Percentiles rank a stretch among this genome's conserved stretches.
Conservation (phyloP, 2,329 filamentous ascomycete genomes). For the Neonectria sp. region DNA sequence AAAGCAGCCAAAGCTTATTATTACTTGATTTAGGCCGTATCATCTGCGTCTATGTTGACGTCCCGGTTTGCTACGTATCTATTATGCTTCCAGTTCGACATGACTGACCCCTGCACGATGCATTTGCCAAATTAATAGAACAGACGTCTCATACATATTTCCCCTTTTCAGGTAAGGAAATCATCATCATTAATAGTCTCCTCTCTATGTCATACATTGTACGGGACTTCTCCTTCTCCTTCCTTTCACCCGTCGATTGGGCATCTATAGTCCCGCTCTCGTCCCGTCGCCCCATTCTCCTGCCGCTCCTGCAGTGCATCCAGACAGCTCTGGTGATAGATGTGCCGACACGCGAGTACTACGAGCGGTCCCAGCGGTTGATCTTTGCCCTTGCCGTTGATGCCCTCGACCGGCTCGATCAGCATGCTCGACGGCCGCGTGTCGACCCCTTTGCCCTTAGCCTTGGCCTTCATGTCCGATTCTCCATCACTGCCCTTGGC, state of each 20-base stretch:
- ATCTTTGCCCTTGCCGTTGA: conserved; percentile 49
- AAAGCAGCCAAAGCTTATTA: background rate
- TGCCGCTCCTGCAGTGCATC: conserved; percentile 74
- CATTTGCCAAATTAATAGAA: background rate
- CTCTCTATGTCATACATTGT: conserved; percentile 46
- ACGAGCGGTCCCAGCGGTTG: conserved; percentile 76
- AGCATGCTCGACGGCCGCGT: conserved; percentile 59
- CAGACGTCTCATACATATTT: background rate
- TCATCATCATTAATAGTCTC: conserved; percentile 47
- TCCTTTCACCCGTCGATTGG: conserved; percentile 67
- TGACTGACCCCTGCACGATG: background rate
- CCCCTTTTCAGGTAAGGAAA: conserved; percentile 24
- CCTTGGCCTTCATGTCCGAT: conserved; percentile 56
- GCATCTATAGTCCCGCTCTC: conserved; percentile 67
- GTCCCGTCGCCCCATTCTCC: conserved; percentile 63
- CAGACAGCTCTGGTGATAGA: conserved; percentile 78
- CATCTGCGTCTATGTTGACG: background rate
- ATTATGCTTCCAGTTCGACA: background rate
- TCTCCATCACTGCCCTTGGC: conserved; percentile 56
- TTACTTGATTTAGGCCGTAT: background rate
- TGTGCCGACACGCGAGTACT: conserved; percentile 79
- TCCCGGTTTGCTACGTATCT: background rate
- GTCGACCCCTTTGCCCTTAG: conserved; percentile 61
- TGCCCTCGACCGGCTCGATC: conserved; percentile 49
- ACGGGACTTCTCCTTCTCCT: conserved; percentile 32